Percentiles rank a stretch among this genome's conserved stretches.
These are phyloP conservation scores for Chlamydomonas applanata DNA, from an alignment of 139 green algal genomes.

Conservation along the genomic window DNA sequence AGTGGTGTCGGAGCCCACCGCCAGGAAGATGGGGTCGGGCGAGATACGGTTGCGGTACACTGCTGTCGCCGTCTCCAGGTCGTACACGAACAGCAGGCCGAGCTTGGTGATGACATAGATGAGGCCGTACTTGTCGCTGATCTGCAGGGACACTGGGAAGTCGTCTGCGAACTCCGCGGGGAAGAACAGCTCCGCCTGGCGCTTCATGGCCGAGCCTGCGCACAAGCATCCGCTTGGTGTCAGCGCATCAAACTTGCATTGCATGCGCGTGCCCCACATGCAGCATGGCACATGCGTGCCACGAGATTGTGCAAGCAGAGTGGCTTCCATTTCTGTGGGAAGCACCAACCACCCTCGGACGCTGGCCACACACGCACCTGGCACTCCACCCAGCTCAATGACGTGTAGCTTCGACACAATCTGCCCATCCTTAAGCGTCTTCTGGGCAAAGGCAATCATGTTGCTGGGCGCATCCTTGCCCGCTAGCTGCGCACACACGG, in stretches of 20 bases:
- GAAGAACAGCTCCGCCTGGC: slow-evolving; percentile 97
- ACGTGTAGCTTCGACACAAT: slow-evolving; percentile 96
- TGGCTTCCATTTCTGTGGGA: too few relatives aligned
- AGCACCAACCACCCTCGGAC: too few relatives aligned
- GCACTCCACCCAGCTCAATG: slow-evolving; percentile 91
- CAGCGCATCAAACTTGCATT: too few relatives aligned
- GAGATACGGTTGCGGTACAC: slow-evolving; percentile 97
- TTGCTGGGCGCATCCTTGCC: slow-evolving; percentile 64
- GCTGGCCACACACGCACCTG: slow-evolving; percentile 50
- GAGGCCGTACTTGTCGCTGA: slow-evolving; percentile 42
- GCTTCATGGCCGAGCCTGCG: slow-evolving; percentile 45
- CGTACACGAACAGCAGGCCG: slow-evolving; percentile 98
- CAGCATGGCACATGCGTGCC: too few relatives aligned
- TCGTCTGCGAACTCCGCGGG: slow-evolving; percentile 98
- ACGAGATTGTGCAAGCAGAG: too few relatives aligned
- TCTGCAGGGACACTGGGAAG: slow-evolving; percentile 97
- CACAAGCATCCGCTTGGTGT: neutral
- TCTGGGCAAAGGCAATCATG: slow-evolving; percentile 96
- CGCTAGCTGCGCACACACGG: slow-evolving; percentile 46
- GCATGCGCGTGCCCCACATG: too few relatives aligned
- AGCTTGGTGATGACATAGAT: slow-evolving; percentile 98
- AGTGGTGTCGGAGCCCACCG: slow-evolving; percentile 58
- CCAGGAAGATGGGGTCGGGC: slow-evolving; percentile 95
- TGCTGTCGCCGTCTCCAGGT: slow-evolving; percentile 92
- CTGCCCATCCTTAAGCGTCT: slow-evolving; percentile 83